Base-by-base conservation (phyloP, 345 rosid genomes). In the Arabis alpina region DNA sequence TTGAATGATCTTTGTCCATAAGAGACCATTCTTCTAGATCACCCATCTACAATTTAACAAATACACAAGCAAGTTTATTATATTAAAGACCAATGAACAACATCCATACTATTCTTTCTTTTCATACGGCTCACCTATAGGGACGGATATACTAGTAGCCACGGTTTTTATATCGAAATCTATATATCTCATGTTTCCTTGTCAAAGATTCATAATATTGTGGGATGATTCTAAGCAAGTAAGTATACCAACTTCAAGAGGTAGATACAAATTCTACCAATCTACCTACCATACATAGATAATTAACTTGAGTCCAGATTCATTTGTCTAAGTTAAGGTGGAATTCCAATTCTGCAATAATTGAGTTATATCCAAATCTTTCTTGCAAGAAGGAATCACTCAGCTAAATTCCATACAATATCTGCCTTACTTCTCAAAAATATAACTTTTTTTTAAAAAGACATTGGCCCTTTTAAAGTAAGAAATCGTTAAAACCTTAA, bases 1-100 rank as follows among this genome's bases (percentile, higher is more conserved):
- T 60, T 56, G 88, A 86, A 75, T 86, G 94, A 68, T 92, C 96
- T 44, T 56, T 78, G 64, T 95, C 91, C 72, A 83, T 32, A 19
- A 75, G 79, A 45, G 87, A 84, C 81, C 89, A 87, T 62, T 90
- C 94, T 75, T 95, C 97, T 71, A 95, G 80, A 80, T 71, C 81
- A 37, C 57, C 53, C 82, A 90, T 80, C 99, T 95, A 83, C 82
- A 79, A 4, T 64, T 77, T 69, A 74, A 67, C 28, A 59, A 48
- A 62, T 6, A 62, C 23, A 45, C 34, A 2, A 61, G 36, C 14
- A 2, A 48, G 16, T 24, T 69, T 27, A 7, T 14, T 54, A 53
- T 34, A 19, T 6, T 10, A 6, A 3, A 37, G 25, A 56, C 28
- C 0, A 34, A 27, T 48, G 13, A 24, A 2, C 34, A 36, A 19